Evolutionary conservation across 306 rosid genomes (phyloP).

Genomic region (Arachis hypogaea): DNA sequence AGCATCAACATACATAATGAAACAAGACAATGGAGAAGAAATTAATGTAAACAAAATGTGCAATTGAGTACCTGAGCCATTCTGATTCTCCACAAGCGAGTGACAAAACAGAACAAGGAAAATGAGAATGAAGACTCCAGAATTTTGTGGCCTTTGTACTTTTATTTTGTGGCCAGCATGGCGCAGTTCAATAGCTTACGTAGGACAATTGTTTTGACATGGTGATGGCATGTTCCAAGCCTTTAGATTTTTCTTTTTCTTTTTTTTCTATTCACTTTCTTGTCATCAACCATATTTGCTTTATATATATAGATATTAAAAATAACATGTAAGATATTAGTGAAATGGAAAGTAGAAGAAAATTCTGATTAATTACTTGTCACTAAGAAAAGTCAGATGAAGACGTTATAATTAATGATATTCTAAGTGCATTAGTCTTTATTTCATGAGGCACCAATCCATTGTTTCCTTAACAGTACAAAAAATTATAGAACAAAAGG

Average conservation of each 20-base stretch:
- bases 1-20: background rate
- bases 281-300: background rate
- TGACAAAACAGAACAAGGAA: slow-evolving; percentile 7
- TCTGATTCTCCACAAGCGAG: slow-evolving; percentile 29
- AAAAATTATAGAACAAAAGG: background rate
- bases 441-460: slow-evolving; percentile 7
- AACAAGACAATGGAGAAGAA: background rate
- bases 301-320: too few species aligned
- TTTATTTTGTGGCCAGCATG: slow-evolving; percentile 34
- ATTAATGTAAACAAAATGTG: slow-evolving; percentile 8
- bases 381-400: background rate
- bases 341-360: background rate
- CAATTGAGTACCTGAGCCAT: slow-evolving; percentile 82
- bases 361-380: slow-evolving; percentile 6
- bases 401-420: background rate
- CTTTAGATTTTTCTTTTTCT: background rate
- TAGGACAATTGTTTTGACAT: slow-evolving; percentile 38
- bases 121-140: slow-evolving; percentile 34
- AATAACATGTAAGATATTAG: background rate
- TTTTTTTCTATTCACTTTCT: background rate
- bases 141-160: slow-evolving; percentile 32
- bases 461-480: background rate
- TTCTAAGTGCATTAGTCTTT: background rate
- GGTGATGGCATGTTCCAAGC: slow-evolving; percentile 17
- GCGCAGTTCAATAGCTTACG: slow-evolving; percentile 7